phyloP scores from a whole-genome alignment of 306 rosid species.

The Glycine tomentella region DNA sequence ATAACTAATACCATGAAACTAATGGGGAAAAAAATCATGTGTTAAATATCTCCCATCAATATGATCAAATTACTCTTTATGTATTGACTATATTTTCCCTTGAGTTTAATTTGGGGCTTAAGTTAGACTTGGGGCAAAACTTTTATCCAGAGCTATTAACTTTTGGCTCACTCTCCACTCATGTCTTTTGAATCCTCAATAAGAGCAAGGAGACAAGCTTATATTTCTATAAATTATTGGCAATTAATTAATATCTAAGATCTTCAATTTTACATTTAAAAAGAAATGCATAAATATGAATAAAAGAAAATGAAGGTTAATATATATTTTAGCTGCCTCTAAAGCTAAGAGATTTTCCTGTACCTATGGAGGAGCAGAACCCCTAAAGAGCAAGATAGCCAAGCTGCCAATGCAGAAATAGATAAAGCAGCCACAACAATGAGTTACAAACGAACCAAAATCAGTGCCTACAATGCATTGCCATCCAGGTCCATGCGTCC shows the following conservation, averaged over 20 bases:
- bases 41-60: no score
- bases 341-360: constrained; percentile 49
- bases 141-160: no score
- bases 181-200: no score
- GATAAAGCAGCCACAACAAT: constrained; percentile 78
- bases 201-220: no score
- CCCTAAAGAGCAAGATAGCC: constrained; percentile 74
- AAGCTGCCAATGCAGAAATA: constrained; percentile 77
- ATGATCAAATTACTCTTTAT: no score
- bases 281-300: neutral
- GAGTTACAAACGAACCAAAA: constrained; percentile 69
- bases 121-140: no score
- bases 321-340: constrained; percentile 17
- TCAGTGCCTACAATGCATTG: constrained; percentile 85
- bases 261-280: neutral
- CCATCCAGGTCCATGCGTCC: constrained; percentile 68
- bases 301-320: neutral
- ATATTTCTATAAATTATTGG: neutral
- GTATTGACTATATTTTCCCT: no score
- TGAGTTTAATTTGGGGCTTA: no score
- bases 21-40: no score
- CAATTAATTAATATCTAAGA: neutral
- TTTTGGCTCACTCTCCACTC: no score
- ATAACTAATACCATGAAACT: no score
- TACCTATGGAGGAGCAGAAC: constrained; percentile 57